Base-by-base conservation (phyloP, 2,329 filamentous ascomycete genomes). In the Curvularia eragrostidis region DNA sequence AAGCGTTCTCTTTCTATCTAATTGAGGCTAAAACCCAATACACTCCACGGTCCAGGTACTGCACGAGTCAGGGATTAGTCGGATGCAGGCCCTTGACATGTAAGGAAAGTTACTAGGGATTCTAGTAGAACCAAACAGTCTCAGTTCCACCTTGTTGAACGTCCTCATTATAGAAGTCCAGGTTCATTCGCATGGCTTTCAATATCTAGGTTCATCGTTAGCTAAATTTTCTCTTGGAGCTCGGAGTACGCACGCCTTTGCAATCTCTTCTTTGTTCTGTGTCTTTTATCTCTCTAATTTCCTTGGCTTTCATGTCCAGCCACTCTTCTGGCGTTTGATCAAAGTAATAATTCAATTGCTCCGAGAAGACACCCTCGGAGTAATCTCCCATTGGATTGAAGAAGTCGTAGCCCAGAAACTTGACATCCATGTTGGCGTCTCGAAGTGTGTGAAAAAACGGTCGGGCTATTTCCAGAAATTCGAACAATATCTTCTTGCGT, bases 341-440 rank as follows among this genome's bases (percentile, higher is more conserved):
- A 43, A 59, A 56, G 49, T 62, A 62, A 21, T 54, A 39, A 23
- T 59, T 59, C 28, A 62, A 38, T 24, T 53, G 55, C 42, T 59
- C 59, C n/a, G 53, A 51, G 12, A 50, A 39, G 32, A 56, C 24
- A 8, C 24, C 32, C 7, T 18, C n/a, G 10, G 23, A 12, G 9
- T 39, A 12, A 24, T 51, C 24, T 15, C 41, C 41, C 6, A 44
- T 26, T 26, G 50, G 43, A 21, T 50, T 54, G 41, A 62, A 62
- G 41, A 59, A 59, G 19, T 53, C 48, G 28, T 56, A 53, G 42
- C 59, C 59, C 10, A 62, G 19, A 3, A 56, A 36, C 4, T 49
- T 59, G 19, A 56, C 47, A 5, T 48, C 28, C 23, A 55, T 36
- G 9, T 54, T 46, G n/a, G 48, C 44, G 5, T 43, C 36, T 13